Percentiles rank a stretch among this genome's conserved stretches.
Evolutionary conservation across 306 rosid genomes (phyloP).

Genomic region (Quercus mongolica): DNA sequence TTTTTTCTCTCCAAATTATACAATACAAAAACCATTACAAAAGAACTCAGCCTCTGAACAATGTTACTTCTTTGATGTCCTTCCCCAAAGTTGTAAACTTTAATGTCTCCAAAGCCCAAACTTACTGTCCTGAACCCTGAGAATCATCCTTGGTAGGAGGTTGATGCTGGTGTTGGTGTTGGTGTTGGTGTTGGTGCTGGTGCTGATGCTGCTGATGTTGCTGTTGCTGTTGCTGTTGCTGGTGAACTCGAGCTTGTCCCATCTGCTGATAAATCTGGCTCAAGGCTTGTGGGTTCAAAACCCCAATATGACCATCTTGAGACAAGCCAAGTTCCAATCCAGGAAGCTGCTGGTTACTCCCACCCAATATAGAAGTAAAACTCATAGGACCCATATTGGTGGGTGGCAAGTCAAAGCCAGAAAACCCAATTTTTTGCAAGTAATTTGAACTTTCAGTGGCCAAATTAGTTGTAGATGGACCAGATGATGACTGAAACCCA

Average conservation of each 20-base stretch:
- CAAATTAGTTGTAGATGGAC: conserved; percentile 43
- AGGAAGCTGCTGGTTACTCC: conserved; percentile 56
- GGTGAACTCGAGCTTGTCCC: conserved; percentile 73
- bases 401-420: conserved; percentile 76
- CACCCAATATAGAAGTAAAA: conserved; percentile 91
- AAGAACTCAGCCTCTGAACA: conserved; percentile 45
- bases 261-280: conserved; percentile 95
- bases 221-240: conserved; percentile 41
- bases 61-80: conserved; percentile 28
- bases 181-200: conserved; percentile 6
- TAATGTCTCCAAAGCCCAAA: neutral
- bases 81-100: conserved; percentile 21
- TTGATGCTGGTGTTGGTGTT: conserved; percentile 41
- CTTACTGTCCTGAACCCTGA: conserved; percentile 79
- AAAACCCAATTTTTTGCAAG: conserved; percentile 72
- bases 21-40: conserved; percentile 46
- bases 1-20: conserved; percentile 36
- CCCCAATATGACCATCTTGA: conserved; percentile 92
- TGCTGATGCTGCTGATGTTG: conserved; percentile 40
- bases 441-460: conserved; percentile 60
- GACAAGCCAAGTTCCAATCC: conserved; percentile 91
- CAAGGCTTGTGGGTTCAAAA: conserved; percentile 74
- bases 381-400: conserved; percentile 79
- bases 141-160: conserved; percentile 84
- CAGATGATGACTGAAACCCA: conserved; percentile 70